Conservation (phyloP, 441 rosid species). For the Eruca vesicaria region DNA sequence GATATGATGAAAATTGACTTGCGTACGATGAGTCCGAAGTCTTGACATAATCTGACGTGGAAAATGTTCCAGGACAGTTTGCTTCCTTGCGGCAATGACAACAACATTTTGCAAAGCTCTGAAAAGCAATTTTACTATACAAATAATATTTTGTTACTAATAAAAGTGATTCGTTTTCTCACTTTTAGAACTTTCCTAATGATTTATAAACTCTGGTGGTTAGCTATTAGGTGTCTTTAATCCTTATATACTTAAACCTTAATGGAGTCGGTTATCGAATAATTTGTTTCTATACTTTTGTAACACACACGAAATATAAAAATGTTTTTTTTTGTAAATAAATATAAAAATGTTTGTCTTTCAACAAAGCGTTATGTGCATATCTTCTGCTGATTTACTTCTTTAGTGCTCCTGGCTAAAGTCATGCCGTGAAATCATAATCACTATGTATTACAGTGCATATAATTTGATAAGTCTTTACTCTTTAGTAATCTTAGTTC, state of each 20-base stretch:
- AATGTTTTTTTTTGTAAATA: neutral
- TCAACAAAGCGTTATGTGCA: neutral
- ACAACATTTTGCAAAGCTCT: slow-evolving; percentile 5
- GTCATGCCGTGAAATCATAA: neutral
- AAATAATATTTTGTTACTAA: neutral
- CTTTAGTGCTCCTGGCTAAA: slow-evolving; percentile 3
- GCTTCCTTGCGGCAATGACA: slow-evolving; percentile 25
- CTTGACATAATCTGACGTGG: slow-evolving; percentile 9
- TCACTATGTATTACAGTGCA: neutral
- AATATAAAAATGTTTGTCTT: neutral
- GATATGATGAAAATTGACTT: neutral
- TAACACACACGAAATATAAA: neutral
- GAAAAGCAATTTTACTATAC: neutral
- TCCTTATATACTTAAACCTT: slow-evolving; percentile 7
- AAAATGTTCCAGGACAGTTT: slow-evolving; percentile 16
- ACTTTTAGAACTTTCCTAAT: neutral
- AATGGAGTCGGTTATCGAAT: slow-evolving; percentile 35
- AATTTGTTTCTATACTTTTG: slow-evolving; percentile 23
- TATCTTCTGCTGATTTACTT: neutral
- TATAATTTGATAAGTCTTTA: neutral
- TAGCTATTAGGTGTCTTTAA: slow-evolving; percentile 26
- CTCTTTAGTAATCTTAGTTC: neutral
- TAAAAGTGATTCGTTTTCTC: slow-evolving; percentile 20
- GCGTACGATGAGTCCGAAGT: neutral
- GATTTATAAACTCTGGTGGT: slow-evolving; percentile 9